These are phyloP conservation scores for Licmophora abbreviata DNA, from an alignment of 108 stramenopile species.

Conservation along the genomic window DNA sequence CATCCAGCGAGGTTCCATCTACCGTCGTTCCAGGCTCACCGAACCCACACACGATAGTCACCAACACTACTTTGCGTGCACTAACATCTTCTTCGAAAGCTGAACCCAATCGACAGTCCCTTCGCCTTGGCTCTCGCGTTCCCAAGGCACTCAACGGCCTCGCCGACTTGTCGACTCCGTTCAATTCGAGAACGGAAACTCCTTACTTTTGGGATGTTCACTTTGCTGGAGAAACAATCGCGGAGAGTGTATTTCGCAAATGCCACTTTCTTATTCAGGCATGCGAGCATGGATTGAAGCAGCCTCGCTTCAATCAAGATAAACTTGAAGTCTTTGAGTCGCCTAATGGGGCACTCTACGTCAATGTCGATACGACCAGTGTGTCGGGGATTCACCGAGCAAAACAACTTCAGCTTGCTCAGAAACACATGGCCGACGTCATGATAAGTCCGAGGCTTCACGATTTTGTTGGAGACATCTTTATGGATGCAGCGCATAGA, in stretches of 20 bases:
- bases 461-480: constrained; percentile 27
- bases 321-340: constrained; percentile 2
- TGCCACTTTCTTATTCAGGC: constrained; percentile 28
- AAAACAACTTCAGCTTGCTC: constrained; percentile 34
- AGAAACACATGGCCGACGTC: constrained; percentile 35
- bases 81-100: too few species aligned
- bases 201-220: constrained; percentile 45
- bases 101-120: too few species aligned
- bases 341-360: constrained; percentile 3
- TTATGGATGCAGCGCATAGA: constrained; percentile 30
- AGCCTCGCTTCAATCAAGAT: constrained; percentile 24
- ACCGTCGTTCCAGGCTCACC: too few species aligned
- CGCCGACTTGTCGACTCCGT: constrained; percentile 12
- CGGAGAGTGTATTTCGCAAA: constrained; percentile 19
- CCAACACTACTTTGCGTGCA: too few species aligned
- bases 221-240: constrained; percentile 35
- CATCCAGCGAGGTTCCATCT: too few species aligned
- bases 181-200: constrained; percentile 17
- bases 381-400: constrained; percentile 37
- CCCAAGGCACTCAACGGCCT: constrained; percentile 8
- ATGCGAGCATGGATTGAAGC: constrained; percentile 26
- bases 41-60: too few species aligned
- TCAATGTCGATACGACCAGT: constrained; percentile 52
- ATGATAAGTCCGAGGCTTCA: constrained; percentile 37
- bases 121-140: too few species aligned